Evolutionary conservation across 169 alveolate species (phyloP), one percentile per base, ranked within the genome.

Genomic region (Perkinsus marinus): DNA sequence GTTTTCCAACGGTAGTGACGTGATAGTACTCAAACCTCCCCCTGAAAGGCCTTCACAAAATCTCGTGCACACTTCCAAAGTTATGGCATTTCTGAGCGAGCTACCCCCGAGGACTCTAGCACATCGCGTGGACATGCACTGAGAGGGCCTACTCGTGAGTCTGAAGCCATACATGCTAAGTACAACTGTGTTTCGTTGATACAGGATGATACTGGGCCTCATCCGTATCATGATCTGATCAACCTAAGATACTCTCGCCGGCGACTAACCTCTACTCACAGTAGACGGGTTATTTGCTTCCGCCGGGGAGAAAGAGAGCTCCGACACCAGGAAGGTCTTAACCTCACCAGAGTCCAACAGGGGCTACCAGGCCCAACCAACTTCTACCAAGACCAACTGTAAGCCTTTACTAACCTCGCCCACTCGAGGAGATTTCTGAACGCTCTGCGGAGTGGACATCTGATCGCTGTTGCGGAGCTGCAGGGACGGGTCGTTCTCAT

Each of bases 391-490:
- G 17, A 43, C 68, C 68, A 17, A 17, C 9, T 9, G 68, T 10
- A 9, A 17, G 17, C 9, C 68, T 43, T 17, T 17, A 43, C 79
- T 26, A 5, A 57, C 79, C 79, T 57, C 79, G 5, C 92, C 43
- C 46, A 13, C 43, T n/a, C 39, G 13, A 13, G 91, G 91, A n/a
- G 69, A 90, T 26, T 43, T 5, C 68, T 26, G 89, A 26, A 10
- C 47, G 30, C 89, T 43, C 22, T 13, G 92, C 89, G 89, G 89
- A 9, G 46, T 43, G 36, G 89, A 90, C 92, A 26, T 39, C 92
- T 22, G n/a, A 38, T 90, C 92, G 43, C 46, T 38, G 92, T 90
- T 90, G 89, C 92, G 39, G 19, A 90, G 57, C 79, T 43, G 92
- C 89, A 90, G 89, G 30, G 92, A 90, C 30, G 41, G 41, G 43